A percentile compares a stretch with the other conserved stretches of the same genome.
Conservation (phyloP, 2,329 filamentous ascomycete genomes). For the Gliomastix tumulicola region DNA sequence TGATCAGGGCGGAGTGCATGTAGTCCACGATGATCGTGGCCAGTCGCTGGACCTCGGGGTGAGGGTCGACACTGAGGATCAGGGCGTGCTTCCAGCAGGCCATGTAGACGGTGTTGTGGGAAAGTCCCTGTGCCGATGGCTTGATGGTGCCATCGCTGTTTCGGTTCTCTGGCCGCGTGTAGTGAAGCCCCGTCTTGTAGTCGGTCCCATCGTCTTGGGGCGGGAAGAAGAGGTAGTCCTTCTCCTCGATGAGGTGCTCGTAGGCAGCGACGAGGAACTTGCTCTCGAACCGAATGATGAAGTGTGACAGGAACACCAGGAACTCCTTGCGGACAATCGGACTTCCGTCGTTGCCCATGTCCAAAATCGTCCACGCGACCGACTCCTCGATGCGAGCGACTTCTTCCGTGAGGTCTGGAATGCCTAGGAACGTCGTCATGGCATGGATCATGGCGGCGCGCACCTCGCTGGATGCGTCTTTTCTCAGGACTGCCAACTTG, state of each 20-base stretch:
- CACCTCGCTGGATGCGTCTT: slow-evolving; percentile 87
- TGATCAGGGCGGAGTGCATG: slow-evolving; percentile 69
- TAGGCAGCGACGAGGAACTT: slow-evolving; percentile 90
- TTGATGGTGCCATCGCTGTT: slow-evolving; percentile 53
- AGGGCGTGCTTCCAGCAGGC: slow-evolving; percentile 92
- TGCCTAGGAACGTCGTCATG: slow-evolving; percentile 88
- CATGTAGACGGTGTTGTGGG: slow-evolving; percentile 85
- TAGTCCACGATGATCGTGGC: slow-evolving; percentile 82
- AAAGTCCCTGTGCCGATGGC: slow-evolving; percentile 50
- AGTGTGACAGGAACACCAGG: slow-evolving; percentile 87
- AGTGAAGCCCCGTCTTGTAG: slow-evolving; percentile 57
- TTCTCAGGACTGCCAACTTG: slow-evolving; percentile 71
- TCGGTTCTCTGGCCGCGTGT: slow-evolving; percentile 47
- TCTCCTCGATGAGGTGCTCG: slow-evolving; percentile 83
- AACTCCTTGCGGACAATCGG: slow-evolving; percentile 91
- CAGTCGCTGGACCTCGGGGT: slow-evolving; percentile 84
- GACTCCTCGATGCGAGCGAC: slow-evolving; percentile 87
- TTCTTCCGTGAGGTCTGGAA: slow-evolving; percentile 85
- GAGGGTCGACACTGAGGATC: slow-evolving; percentile 86
- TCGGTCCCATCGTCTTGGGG: slow-evolving; percentile 48
- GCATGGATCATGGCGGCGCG: slow-evolving; percentile 89
- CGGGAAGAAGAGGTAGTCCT: slow-evolving; percentile 55
- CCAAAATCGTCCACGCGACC: slow-evolving; percentile 79
- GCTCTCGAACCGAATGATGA: slow-evolving; percentile 82
- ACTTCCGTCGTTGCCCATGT: slow-evolving; percentile 91